Conservation (phyloP, 2,329 filamentous ascomycete genomes). For the Fusarium sp. region DNA sequence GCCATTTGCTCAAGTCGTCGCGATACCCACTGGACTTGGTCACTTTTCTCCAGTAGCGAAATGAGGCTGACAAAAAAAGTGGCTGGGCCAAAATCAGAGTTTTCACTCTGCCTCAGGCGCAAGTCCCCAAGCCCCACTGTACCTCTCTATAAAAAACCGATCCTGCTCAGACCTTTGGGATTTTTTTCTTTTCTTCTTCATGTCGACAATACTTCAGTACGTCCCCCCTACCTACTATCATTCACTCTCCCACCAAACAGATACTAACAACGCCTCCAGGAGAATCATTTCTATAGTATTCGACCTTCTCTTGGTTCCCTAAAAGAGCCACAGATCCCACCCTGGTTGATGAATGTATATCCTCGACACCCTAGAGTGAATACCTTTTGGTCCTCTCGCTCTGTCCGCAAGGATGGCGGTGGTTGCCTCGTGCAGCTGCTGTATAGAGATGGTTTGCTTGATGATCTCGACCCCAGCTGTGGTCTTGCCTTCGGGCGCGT, state of each 20-base stretch:
- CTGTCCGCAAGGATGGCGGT: slow-evolving; percentile 65
- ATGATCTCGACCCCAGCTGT: slow-evolving; percentile 88
- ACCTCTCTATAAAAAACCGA: slow-evolving; percentile 14
- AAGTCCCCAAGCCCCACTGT: background rate
- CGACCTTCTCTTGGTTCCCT: slow-evolving; percentile 90
- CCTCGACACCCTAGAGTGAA: slow-evolving; percentile 70
- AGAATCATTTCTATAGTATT: slow-evolving; percentile 99
- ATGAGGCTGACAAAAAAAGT: slow-evolving; percentile 20
- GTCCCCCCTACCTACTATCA: background rate
- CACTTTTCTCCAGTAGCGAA: background rate
- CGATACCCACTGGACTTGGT: background rate
- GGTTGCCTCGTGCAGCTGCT: slow-evolving; percentile 51
- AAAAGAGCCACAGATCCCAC: slow-evolving; percentile 93
- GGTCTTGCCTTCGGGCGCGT: slow-evolving; percentile 81
- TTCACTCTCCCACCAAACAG: background rate
- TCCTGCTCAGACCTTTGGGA: slow-evolving; percentile 40
- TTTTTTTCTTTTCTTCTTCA: slow-evolving; percentile 62
- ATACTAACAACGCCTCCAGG: slow-evolving; percentile 16
- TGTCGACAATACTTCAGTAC: slow-evolving; percentile 69
- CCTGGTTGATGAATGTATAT: slow-evolving; percentile 63
- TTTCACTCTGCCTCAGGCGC: slow-evolving; percentile 24
- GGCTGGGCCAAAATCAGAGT: slow-evolving; percentile 21
- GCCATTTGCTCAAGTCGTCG: background rate
- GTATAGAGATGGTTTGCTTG: slow-evolving; percentile 82
- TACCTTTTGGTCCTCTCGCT: slow-evolving; percentile 40